Evolutionary conservation across 192 early-diverging fungal genomes (phyloP).

Genomic region (Coemansia javaensis): DNA sequence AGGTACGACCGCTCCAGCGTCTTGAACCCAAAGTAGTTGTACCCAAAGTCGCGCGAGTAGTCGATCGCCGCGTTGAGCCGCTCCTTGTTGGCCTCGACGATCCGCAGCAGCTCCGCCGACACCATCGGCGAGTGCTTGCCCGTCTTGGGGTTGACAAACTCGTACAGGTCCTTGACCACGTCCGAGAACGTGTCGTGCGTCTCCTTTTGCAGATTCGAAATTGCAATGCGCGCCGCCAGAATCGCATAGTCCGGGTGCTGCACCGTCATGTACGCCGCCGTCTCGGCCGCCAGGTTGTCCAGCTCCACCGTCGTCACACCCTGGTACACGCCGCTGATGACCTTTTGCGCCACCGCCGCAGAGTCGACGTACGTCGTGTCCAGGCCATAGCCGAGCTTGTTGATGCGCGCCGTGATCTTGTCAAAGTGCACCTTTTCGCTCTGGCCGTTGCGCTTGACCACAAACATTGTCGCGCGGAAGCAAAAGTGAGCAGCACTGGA

Average conservation of each 20-base stretch:
- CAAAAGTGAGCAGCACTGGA: neutral
- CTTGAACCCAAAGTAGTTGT: constrained; percentile 99
- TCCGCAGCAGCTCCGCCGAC: constrained; percentile 65
- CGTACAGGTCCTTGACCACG: constrained; percentile 81
- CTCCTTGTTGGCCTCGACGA: constrained; percentile 70
- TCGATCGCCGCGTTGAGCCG: constrained; percentile 91
- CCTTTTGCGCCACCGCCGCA: constrained; percentile 86
- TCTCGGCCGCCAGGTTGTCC: constrained; percentile 96
- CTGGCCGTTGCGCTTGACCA: constrained; percentile 66
- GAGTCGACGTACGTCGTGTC: constrained; percentile 91
- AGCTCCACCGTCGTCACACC: constrained; percentile 95
- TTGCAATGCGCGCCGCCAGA: constrained; percentile 91
- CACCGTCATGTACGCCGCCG: constrained; percentile 79
- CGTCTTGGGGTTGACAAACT: constrained; percentile 87
- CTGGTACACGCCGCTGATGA: constrained; percentile 91
- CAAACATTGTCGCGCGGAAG: constrained; percentile 19
- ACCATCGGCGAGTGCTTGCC: constrained; percentile 87
- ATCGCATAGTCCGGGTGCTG: constrained; percentile 95
- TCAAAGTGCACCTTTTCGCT: constrained; percentile 94
- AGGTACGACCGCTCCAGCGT: constrained; percentile 96
- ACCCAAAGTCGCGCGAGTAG: constrained; percentile 95
- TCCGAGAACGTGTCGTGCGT: constrained; percentile 76
- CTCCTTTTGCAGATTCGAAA: constrained; percentile 90
- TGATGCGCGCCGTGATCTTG: constrained; percentile 89
- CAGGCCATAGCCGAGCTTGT: constrained; percentile 90